Conservation (phyloP, 2,329 filamentous ascomycete genomes). For the Epichloe sp. region DNA sequence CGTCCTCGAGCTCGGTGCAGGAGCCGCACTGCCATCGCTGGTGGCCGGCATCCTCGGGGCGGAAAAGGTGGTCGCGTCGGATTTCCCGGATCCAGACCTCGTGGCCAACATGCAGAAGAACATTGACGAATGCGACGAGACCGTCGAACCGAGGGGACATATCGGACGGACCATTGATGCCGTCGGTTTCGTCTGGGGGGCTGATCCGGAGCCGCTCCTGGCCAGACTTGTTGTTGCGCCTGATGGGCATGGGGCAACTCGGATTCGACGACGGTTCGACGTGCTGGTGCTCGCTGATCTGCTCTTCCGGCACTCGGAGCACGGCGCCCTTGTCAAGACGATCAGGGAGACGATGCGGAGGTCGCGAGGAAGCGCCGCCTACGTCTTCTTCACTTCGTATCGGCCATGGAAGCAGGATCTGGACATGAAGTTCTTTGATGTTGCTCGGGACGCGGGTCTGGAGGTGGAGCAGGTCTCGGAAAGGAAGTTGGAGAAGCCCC, state of each 20-base stretch:
- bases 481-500: constrained; percentile 66
- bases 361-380: constrained; percentile 44
- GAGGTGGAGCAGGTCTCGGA: constrained; percentile 69
- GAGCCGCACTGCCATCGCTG: constrained; percentile 71
- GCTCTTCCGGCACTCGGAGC: constrained; percentile 83
- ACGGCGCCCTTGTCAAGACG: constrained; percentile 61
- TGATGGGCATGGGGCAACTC: neutral
- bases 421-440: constrained; percentile 76
- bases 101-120: constrained; percentile 69
- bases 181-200: constrained; percentile 82
- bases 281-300: constrained; percentile 78
- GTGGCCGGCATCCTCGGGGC: constrained; percentile 65
- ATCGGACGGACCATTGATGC: constrained; percentile 34
- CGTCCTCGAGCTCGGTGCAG: constrained; percentile 83
- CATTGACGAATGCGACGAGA: constrained; percentile 42
- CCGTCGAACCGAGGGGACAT: constrained; percentile 15
- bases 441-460: constrained; percentile 59
- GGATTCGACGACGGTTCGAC: constrained; percentile 44
- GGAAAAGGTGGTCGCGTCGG: constrained; percentile 60
- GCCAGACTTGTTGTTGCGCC: constrained; percentile 32
- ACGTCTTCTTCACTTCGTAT: constrained; percentile 92
- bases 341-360: constrained; percentile 53
- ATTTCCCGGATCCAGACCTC: constrained; percentile 80
- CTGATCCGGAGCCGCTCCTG: constrained; percentile 43
- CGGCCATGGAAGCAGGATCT: constrained; percentile 78